phyloP scores from a whole-genome alignment of 2,329 filamentous ascomycete genomes.

The Fusarium mundagurra region DNA sequence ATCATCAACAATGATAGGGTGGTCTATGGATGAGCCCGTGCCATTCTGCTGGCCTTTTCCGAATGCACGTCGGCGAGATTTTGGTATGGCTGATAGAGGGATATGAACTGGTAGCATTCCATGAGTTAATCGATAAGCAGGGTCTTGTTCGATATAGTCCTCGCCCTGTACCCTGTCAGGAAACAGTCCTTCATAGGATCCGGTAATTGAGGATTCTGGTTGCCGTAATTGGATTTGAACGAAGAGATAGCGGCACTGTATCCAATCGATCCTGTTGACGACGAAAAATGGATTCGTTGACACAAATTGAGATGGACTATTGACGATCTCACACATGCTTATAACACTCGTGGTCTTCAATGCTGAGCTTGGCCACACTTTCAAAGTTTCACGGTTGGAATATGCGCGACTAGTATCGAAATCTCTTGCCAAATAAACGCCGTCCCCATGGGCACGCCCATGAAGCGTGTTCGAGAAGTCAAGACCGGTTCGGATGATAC shows the following conservation, averaged over 20 bases:
- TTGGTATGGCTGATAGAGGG: slow-evolving; percentile 44
- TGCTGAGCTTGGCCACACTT: slow-evolving; percentile 72
- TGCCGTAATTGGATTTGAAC: slow-evolving; percentile 46
- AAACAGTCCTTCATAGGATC: background rate
- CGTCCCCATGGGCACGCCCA: slow-evolving; percentile 79
- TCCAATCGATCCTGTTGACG: slow-evolving; percentile 81
- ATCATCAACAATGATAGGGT: slow-evolving; percentile 10
- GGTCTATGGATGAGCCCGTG: background rate
- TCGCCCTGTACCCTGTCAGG: background rate
- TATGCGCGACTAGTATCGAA: slow-evolving; percentile 29
- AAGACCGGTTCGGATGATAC: slow-evolving; percentile 84
- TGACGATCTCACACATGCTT: slow-evolving; percentile 87
- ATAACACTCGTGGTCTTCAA: slow-evolving; percentile 69
- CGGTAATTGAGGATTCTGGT: background rate
- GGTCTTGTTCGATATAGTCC: slow-evolving; percentile 43
- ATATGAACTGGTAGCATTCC: slow-evolving; percentile 23
- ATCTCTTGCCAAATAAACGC: slow-evolving; percentile 77
- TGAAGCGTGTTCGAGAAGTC: slow-evolving; percentile 71
- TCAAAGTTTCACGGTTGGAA: background rate
- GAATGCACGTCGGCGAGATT: slow-evolving; percentile 22
- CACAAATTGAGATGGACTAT: slow-evolving; percentile 71
- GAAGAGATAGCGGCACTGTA: slow-evolving; percentile 88
- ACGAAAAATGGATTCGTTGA: slow-evolving; percentile 71
- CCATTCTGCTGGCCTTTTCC: background rate
- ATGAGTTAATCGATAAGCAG: slow-evolving; percentile 1